Conservation (phyloP, 169 alveolate species). For the Miamiensis avidus region DNA sequence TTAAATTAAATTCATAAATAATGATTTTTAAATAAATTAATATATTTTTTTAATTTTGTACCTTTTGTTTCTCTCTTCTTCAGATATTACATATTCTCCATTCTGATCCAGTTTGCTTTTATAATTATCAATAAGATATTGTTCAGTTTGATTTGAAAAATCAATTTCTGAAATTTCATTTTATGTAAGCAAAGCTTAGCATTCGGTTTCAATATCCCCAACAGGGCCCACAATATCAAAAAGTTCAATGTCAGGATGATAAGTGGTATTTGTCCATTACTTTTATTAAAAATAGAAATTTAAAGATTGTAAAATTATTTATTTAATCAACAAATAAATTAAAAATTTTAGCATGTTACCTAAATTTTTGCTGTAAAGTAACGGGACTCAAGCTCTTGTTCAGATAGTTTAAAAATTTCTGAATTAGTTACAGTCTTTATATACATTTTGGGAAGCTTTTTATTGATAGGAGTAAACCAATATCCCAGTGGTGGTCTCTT, state of each 20-base stretch:
- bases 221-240: conserved; percentile 64
- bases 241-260: conserved; percentile 54
- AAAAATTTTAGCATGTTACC: conserved; percentile 31
- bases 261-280: neutral
- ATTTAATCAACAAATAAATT: neutral
- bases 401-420: neutral
- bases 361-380: conserved; percentile 20
- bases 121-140: conserved; percentile 47
- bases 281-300: too few species aligned
- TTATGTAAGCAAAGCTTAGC: conserved; percentile 58
- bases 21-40: too few species aligned
- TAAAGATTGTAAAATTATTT: neutral
- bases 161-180: conserved; percentile 56
- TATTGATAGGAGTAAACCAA: neutral
- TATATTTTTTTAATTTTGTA: conserved; percentile 48
- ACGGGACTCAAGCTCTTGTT: neutral
- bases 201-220: conserved; percentile 81
- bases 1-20: too few species aligned
- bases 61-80: conserved; percentile 64
- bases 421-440: neutral
- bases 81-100: conserved; percentile 54
- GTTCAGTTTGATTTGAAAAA: conserved; percentile 55
- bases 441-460: neutral
- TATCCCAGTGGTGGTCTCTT: neutral
- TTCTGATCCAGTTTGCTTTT: conserved; percentile 46